Percentiles rank a stretch among this genome's conserved stretches.
Conservation (phyloP, 164 flowering plant genomes). For the Sextonia rubra region DNA sequence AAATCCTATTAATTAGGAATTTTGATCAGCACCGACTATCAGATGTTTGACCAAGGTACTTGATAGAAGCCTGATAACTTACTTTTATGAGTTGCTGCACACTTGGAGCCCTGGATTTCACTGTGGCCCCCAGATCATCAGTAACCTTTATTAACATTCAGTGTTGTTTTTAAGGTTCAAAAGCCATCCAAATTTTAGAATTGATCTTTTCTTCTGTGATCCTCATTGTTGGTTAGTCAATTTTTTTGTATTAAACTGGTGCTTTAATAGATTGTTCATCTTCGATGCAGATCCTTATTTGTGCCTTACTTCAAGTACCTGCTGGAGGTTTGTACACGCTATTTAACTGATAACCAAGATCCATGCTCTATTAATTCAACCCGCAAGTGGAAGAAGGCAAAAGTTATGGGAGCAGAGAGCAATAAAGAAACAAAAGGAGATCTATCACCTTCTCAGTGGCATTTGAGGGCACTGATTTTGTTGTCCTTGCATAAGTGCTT, state of each 20-base stretch:
- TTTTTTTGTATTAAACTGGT: neutral
- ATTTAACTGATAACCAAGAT: constrained; percentile 45
- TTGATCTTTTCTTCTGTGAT: too few species aligned
- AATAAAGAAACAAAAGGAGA: constrained; percentile 17
- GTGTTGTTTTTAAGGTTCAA: too few species aligned
- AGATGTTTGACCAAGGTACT: too few species aligned
- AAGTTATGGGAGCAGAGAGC: constrained; percentile 28
- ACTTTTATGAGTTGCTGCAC: too few species aligned
- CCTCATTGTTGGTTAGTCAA: neutral
- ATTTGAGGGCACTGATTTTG: constrained; percentile 63
- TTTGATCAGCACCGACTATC: too few species aligned
- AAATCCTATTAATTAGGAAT: too few species aligned
- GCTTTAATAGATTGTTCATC: neutral
- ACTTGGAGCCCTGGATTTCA: too few species aligned
- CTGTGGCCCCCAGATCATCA: too few species aligned
- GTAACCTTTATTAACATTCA: too few species aligned
- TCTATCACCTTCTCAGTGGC: constrained; percentile 54
- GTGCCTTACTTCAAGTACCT: constrained; percentile 92
- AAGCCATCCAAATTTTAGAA: too few species aligned
- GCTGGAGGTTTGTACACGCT: constrained; percentile 47
- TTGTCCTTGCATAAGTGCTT: constrained; percentile 84
- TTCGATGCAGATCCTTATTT: constrained; percentile 66
- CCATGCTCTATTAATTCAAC: constrained; percentile 16
- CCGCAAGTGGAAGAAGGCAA: constrained; percentile 74
- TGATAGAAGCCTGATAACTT: too few species aligned